These are phyloP conservation scores for Cryptosporidium ryanae DNA, from an alignment of 169 alveolate species.

Conservation along the genomic window DNA sequence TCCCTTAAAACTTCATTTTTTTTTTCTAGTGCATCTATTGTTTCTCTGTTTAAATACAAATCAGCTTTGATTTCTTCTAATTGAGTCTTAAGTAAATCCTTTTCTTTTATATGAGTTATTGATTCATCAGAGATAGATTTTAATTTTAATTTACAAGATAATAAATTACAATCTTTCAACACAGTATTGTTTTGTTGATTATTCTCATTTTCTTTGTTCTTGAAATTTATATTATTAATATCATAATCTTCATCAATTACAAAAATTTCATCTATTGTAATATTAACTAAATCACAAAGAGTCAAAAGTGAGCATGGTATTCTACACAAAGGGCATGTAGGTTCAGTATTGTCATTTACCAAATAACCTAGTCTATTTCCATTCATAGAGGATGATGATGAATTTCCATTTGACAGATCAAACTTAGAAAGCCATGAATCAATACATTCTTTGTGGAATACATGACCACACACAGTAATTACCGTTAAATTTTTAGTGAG, in stretches of 20 bases:
- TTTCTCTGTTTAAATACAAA: background rate
- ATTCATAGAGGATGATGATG: background rate
- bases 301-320: conserved; percentile 53
- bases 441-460: conserved; percentile 49
- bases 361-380: conserved; percentile 14
- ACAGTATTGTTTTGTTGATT: background rate
- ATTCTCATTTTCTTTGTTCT: background rate
- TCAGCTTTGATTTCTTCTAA: background rate
- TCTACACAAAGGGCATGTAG: conserved; percentile 68
- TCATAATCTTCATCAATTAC: conserved; percentile 19
- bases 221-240: background rate
- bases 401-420: conserved; percentile 9
- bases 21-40: conserved; percentile 26
- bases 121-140: conserved; percentile 7
- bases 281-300: conserved; percentile 53
- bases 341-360: conserved; percentile 16
- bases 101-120: background rate
- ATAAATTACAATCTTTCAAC: background rate
- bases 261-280: conserved; percentile 41
- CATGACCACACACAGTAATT: conserved; percentile 69
- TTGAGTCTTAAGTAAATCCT: background rate
- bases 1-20: conserved; percentile 45
- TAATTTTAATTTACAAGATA: conserved; percentile 7
- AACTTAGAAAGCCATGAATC: conserved; percentile 54
- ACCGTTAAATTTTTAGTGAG: conserved; percentile 34